phyloP scores from a whole-genome alignment of 202 grass and related monocot species.

The Schoenoplectus tabernaemontani region DNA sequence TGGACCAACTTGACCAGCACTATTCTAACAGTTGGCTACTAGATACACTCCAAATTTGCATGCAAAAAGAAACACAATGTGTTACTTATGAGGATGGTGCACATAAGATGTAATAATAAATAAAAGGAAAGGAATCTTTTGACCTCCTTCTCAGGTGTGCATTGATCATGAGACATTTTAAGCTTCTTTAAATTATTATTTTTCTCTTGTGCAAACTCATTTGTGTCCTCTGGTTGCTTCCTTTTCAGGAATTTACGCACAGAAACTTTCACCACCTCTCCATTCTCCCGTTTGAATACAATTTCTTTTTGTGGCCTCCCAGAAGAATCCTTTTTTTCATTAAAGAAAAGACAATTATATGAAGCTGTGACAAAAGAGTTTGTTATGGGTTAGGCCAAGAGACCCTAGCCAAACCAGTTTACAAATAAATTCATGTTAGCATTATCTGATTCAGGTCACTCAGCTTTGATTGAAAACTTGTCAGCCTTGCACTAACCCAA shows the following conservation, averaged over 20 bases:
- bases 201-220: not conserved
- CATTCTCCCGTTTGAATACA: constrained; percentile 6
- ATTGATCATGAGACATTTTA: constrained; percentile 3
- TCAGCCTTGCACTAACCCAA: not conserved
- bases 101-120: not conserved
- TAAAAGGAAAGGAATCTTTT: not conserved
- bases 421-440: not conserved
- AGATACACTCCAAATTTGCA: not conserved
- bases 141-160: not conserved
- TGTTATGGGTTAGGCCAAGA: not conserved
- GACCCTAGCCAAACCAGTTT: not conserved
- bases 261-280: not conserved
- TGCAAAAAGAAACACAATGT: not conserved
- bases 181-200: constrained; percentile 9
- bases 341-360: not conserved
- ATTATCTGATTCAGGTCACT: not conserved
- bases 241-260: constrained; percentile 1
- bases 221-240: not conserved
- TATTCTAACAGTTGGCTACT: not conserved
- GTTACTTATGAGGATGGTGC: not conserved
- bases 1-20: not conserved
- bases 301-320: constrained; percentile 8
- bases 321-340: not conserved
- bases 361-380: not conserved
- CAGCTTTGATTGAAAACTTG: not conserved